These are phyloP conservation scores for Coemansia sp. DNA, from an alignment of 192 early-diverging fungal species.

Conservation along the genomic window DNA sequence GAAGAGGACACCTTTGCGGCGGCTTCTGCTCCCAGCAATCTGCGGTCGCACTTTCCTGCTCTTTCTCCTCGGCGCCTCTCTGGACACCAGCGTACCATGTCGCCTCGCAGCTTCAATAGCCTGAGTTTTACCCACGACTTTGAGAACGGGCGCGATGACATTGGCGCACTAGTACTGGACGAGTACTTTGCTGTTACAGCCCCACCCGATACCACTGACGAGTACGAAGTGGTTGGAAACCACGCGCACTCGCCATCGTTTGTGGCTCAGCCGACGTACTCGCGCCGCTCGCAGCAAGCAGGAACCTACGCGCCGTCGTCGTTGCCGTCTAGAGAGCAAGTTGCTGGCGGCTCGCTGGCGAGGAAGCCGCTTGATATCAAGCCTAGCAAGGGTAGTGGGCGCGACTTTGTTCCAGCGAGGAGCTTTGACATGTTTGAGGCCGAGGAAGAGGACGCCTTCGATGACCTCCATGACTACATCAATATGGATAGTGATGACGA, in stretches of 20 bases:
- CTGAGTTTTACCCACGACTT: slow-evolving; percentile 46
- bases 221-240: slow-evolving; percentile 51
- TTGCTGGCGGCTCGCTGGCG: background rate
- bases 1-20: slow-evolving; percentile 46
- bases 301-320: background rate
- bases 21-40: background rate
- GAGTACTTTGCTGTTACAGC: slow-evolving; percentile 48
- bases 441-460: slow-evolving; percentile 35
- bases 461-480: slow-evolving; percentile 36
- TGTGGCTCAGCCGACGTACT: slow-evolving; percentile 37
- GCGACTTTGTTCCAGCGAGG: background rate
- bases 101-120: slow-evolving; percentile 15
- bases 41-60: background rate
- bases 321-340: slow-evolving; percentile 5
- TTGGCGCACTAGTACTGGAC: slow-evolving; percentile 31
- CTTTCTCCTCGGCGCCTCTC: slow-evolving; percentile 10
- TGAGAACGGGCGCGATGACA: slow-evolving; percentile 46
- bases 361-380: slow-evolving; percentile 32
- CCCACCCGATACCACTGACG: slow-evolving; percentile 31
- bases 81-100: slow-evolving; percentile 6
- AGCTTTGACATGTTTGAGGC: slow-evolving; percentile 6
- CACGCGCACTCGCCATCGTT: slow-evolving; percentile 39
- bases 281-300: slow-evolving; percentile 12
- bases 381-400: slow-evolving; percentile 11
- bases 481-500: slow-evolving; percentile 36